Evolutionary conservation across 371 early-diverging fungal species (phyloP).

Genomic region (Zychaea mexicana): DNA sequence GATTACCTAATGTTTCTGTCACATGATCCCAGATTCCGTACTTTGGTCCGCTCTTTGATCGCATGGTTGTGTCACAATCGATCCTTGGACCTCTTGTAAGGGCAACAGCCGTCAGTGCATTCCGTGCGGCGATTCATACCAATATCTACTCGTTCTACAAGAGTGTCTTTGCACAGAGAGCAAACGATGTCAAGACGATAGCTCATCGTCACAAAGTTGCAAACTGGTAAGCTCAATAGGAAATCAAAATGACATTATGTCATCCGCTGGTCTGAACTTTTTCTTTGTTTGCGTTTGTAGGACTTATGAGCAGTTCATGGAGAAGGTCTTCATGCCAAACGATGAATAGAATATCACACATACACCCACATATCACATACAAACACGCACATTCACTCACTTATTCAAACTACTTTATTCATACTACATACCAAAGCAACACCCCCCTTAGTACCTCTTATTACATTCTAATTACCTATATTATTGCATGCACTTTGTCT

Average conservation of each 20-base stretch:
- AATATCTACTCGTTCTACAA: constrained; percentile 47
- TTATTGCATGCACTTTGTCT: background rate
- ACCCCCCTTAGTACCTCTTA: background rate
- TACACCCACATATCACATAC: constrained; percentile 2
- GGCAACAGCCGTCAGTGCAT: constrained; percentile 81
- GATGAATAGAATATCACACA: no score
- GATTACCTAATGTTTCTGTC: background rate
- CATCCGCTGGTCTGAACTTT: background rate
- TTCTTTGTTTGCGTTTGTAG: constrained; percentile 19
- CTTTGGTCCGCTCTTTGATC: constrained; percentile 87
- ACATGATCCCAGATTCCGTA: constrained; percentile 51
- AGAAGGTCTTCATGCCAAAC: constrained; percentile 48
- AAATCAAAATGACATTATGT: background rate
- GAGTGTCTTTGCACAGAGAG: constrained; percentile 55
- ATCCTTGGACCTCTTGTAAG: constrained; percentile 84
- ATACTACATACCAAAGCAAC: constrained; percentile 5
- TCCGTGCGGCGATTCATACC: constrained; percentile 56
- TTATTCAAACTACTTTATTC: background rate
- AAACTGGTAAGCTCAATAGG: constrained; percentile 39
- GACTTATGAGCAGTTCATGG: constrained; percentile 58
- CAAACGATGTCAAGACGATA: constrained; percentile 62
- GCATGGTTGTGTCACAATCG: constrained; percentile 78
- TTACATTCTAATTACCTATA: background rate
- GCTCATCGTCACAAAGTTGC: constrained; percentile 59
- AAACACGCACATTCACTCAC: no score